Conservation (phyloP, 257 asterid genomes). For the Orobanche coerulescens region DNA sequence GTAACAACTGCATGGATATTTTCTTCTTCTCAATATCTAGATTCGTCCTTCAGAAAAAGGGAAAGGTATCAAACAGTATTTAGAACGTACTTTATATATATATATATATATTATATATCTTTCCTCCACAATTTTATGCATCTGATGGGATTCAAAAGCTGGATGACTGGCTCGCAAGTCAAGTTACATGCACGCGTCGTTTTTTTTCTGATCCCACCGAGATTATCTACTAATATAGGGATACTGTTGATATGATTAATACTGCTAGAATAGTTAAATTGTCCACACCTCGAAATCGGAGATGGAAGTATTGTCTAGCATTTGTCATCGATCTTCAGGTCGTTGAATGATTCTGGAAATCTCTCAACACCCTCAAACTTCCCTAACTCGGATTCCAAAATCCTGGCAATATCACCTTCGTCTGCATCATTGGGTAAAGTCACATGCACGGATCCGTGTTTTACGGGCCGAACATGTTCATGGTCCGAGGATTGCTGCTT, state of each 20-base stretch:
- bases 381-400: conserved; percentile 51
- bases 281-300: conserved; percentile 19
- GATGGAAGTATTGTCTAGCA: conserved; percentile 21
- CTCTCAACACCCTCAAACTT: conserved; percentile 34
- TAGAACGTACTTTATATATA: conserved; percentile 19
- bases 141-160: conserved; percentile 7
- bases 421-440: conserved; percentile 50
- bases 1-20: conserved; percentile 21
- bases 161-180: background rate
- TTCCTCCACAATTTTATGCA: conserved; percentile 23
- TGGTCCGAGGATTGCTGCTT: conserved; percentile 39
- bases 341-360: conserved; percentile 25
- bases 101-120: conserved; percentile 20
- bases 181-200: background rate
- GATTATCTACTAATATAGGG: conserved; percentile 13
- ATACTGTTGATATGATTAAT: conserved; percentile 15
- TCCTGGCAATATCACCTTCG: conserved; percentile 51
- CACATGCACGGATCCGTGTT: conserved; percentile 66
- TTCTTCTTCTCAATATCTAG: background rate
- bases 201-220: conserved; percentile 13
- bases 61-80: background rate
- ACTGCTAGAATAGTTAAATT: conserved; percentile 19
- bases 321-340: conserved; percentile 32
- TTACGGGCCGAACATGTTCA: conserved; percentile 26
- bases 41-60: background rate